Conservation (phyloP, 805 yeast species). For the Priceomyces haplophilus region DNA sequence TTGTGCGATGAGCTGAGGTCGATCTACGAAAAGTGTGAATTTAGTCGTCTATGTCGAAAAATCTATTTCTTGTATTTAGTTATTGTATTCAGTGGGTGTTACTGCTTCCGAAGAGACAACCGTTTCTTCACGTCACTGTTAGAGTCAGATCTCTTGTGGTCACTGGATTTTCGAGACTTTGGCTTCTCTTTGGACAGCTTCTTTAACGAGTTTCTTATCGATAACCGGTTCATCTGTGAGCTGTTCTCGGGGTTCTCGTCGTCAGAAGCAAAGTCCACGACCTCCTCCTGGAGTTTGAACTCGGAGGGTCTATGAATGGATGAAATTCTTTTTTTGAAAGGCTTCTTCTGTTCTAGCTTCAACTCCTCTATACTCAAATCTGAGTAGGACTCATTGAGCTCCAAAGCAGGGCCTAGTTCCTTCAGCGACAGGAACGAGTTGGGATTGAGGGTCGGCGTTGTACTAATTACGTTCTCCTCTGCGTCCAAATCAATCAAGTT, state of each 20-base stretch:
- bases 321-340: conserved; percentile 31
- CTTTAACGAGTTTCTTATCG: conserved; percentile 38
- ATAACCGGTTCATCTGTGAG: conserved; percentile 37
- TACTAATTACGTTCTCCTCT: conserved; percentile 25
- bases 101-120: conserved; percentile 15
- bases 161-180: conserved; percentile 28
- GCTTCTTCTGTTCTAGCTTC: conserved; percentile 18
- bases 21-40: neutral
- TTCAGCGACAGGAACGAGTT: conserved; percentile 7
- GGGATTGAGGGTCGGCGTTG: conserved; percentile 16
- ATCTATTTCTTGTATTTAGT: conserved; percentile 1
- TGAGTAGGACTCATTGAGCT: conserved; percentile 11
- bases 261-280: conserved; percentile 45
- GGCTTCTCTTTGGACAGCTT: conserved; percentile 16
- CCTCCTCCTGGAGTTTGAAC: conserved; percentile 39
- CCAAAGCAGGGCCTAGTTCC: neutral
- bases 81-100: conserved; percentile 3
- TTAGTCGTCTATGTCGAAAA: neutral
- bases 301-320: conserved; percentile 27
- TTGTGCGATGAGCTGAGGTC: conserved; percentile 1
- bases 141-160: conserved; percentile 29
- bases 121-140: conserved; percentile 18
- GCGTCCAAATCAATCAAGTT: conserved; percentile 36
- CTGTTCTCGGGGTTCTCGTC: conserved; percentile 39
- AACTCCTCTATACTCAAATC: conserved; percentile 24